Conservation (phyloP, 2,329 filamentous ascomycete species). For the Sporothrix luriei region DNA sequence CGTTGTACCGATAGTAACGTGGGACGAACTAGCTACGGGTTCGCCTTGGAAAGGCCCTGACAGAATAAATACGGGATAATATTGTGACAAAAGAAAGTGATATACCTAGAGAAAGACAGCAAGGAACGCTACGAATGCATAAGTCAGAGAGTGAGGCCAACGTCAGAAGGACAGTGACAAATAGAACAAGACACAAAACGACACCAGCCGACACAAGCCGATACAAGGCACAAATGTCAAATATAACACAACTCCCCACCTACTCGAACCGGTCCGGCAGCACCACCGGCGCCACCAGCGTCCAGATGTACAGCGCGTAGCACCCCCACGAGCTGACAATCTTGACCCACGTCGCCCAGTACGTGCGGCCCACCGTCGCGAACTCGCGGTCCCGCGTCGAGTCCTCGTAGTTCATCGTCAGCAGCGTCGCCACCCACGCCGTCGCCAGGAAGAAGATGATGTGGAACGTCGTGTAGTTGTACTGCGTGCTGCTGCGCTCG, state of each 20-base stretch:
- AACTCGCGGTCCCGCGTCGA: constrained; percentile 71
- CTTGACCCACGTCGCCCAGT: constrained; percentile 99
- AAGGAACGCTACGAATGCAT: constrained; percentile 16
- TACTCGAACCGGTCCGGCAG: constrained; percentile 82
- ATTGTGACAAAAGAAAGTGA: background rate
- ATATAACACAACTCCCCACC: background rate
- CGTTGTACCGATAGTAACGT: too few relatives aligned
- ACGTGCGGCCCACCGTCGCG: constrained; percentile 88
- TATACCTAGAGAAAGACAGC: background rate
- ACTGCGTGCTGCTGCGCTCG: constrained; percentile 85
- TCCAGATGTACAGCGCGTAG: constrained; percentile 93
- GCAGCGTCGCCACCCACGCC: constrained; percentile 89
- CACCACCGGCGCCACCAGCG: constrained; percentile 80
- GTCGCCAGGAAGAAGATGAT: constrained; percentile 97
- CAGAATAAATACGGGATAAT: background rate
- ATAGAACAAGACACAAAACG: background rate
- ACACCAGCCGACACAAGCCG: background rate
- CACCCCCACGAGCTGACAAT: constrained; percentile 97
- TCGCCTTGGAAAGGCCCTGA: too few relatives aligned
- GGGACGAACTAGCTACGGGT: too few relatives aligned
- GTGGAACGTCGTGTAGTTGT: constrained; percentile 95
- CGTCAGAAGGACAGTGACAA: background rate
- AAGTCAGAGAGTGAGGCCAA: background rate
- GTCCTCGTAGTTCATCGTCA: constrained; percentile 73
- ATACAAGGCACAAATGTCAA: background rate